Evolutionary conservation across 2,329 filamentous ascomycete genomes (phyloP).

Genomic region (Aspergillus versicolor): DNA sequence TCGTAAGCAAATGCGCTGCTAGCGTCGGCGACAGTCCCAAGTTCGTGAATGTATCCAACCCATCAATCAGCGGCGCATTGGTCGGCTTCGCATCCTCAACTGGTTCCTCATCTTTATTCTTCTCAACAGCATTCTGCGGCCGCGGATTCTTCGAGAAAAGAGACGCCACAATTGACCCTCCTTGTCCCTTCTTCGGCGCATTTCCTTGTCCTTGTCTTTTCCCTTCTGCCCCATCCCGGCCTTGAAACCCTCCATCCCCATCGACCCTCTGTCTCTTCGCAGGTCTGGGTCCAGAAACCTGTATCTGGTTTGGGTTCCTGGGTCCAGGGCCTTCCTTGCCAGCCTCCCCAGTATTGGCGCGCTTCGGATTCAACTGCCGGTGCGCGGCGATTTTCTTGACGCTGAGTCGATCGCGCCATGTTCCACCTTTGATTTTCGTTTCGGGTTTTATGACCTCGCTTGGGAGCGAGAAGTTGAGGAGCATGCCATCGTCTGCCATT

Average conservation of each 20-base stretch:
- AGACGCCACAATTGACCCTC: constrained; percentile 73
- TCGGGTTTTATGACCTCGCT: constrained; percentile 63
- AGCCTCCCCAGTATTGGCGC: constrained; percentile 9
- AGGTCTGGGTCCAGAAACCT: constrained; percentile 32
- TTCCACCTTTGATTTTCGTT: constrained; percentile 76
- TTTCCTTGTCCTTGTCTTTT: not conserved
- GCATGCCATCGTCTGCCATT: constrained; percentile 95
- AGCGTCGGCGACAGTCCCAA: constrained; percentile 79
- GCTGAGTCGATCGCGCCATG: constrained; percentile 83
- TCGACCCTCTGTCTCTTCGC: constrained; percentile 43
- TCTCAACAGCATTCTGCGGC: constrained; percentile 57
- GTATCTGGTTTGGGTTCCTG: constrained; percentile 37
- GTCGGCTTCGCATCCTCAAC: constrained; percentile 63
- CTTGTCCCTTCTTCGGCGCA: not conserved
- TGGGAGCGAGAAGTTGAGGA: constrained; percentile 84
- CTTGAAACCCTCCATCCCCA: constrained; percentile 32
- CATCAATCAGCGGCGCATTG: constrained; percentile 84
- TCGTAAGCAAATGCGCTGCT: constrained; percentile 77
- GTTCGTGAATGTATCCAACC: constrained; percentile 80
- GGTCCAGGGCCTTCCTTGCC: constrained; percentile 16
- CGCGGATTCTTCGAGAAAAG: constrained; percentile 88
- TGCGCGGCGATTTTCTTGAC: constrained; percentile 68
- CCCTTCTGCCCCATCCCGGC: constrained; percentile 7
- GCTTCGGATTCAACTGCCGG: constrained; percentile 44
- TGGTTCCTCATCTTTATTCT: constrained; percentile 36